phyloP scores from a whole-genome alignment of 208 protist genomes.

The Trypanosoma rangeli region DNA sequence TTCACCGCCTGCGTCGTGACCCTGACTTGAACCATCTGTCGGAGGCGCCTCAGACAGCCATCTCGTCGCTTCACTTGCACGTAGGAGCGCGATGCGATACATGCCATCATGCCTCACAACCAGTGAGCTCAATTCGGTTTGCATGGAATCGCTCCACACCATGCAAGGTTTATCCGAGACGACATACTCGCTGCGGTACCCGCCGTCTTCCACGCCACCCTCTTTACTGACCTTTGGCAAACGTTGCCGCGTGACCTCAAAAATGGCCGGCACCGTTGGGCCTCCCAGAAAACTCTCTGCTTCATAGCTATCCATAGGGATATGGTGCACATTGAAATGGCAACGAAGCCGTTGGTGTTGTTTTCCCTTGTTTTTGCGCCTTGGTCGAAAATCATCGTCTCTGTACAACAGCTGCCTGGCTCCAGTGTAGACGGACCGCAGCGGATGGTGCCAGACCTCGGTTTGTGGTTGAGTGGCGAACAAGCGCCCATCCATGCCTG shows the following conservation, averaged over 20 bases:
- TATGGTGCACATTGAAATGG: slow-evolving; percentile 17
- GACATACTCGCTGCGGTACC: slow-evolving; percentile 8
- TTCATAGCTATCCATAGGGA: slow-evolving; percentile 20
- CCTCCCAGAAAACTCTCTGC: slow-evolving; percentile 22
- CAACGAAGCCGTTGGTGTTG: neutral
- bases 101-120: slow-evolving; percentile 32
- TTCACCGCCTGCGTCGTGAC: neutral
- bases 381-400: neutral
- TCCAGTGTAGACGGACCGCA: slow-evolving; percentile 23
- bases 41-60: neutral
- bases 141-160: slow-evolving; percentile 10
- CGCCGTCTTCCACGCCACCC: neutral
- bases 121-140: neutral
- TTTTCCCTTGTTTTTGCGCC: neutral
- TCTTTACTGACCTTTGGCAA: slow-evolving; percentile 15
- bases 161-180: slow-evolving; percentile 18
- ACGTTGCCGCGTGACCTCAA: slow-evolving; percentile 17
- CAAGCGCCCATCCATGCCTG: neutral
- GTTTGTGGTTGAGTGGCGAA: slow-evolving; percentile 8
- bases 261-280: slow-evolving; percentile 24
- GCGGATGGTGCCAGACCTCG: slow-evolving; percentile 25
- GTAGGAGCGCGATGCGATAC: slow-evolving; percentile 40
- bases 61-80: slow-evolving; percentile 6
- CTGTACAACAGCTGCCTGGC: slow-evolving; percentile 22
- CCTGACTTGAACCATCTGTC: neutral